These are phyloP conservation scores for Xylariaceae sp. DNA, from an alignment of 2,329 filamentous ascomycete genomes.

Conservation along the genomic window DNA sequence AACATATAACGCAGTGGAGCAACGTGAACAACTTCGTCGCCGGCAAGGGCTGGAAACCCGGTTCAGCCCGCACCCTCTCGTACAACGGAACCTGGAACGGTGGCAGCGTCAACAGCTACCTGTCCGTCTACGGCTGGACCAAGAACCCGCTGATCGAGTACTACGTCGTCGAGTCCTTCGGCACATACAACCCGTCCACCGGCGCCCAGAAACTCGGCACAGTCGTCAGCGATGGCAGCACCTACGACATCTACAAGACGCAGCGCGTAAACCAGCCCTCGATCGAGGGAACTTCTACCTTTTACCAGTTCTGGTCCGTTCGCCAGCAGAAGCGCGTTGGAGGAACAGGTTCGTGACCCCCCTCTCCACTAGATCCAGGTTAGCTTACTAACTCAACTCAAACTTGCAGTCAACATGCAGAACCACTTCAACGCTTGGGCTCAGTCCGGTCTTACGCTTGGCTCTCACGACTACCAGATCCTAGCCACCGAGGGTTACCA, in stretches of 20 bases:
- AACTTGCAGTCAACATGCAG: conserved; percentile 33
- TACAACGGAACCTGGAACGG: conserved; percentile 29
- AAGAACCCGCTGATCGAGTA: conserved; percentile 48
- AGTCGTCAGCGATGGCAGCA: conserved; percentile 43
- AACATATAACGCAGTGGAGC: conserved; percentile 34
- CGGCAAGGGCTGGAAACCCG: conserved; percentile 57
- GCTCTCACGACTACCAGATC: conserved; percentile 44
- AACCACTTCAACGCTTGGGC: conserved; percentile 45
- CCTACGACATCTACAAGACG: conserved; percentile 46
- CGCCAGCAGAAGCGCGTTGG: conserved; percentile 52
- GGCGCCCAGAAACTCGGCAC: conserved; percentile 44
- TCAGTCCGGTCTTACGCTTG: conserved; percentile 37
- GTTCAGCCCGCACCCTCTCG: conserved; percentile 12
- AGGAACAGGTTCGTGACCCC: conserved; percentile 20
- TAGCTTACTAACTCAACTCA: conserved; percentile 17
- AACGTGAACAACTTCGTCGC: conserved; percentile 56
- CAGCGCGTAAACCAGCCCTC: conserved; percentile 49
- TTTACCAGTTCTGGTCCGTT: conserved; percentile 59
- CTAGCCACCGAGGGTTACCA: conserved; percentile 46
- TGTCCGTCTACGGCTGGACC: conserved; percentile 50
- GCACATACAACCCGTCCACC: conserved; percentile 50
- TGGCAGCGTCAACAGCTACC: conserved; percentile 33
- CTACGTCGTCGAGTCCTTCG: conserved; percentile 53
- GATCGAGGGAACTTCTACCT: conserved; percentile 55
- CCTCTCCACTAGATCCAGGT: neutral